A percentile compares a stretch with the other conserved stretches of the same genome.
Conservation (phyloP, 2,329 filamentous ascomycete species). For the Sarocladiaceae sp. region DNA sequence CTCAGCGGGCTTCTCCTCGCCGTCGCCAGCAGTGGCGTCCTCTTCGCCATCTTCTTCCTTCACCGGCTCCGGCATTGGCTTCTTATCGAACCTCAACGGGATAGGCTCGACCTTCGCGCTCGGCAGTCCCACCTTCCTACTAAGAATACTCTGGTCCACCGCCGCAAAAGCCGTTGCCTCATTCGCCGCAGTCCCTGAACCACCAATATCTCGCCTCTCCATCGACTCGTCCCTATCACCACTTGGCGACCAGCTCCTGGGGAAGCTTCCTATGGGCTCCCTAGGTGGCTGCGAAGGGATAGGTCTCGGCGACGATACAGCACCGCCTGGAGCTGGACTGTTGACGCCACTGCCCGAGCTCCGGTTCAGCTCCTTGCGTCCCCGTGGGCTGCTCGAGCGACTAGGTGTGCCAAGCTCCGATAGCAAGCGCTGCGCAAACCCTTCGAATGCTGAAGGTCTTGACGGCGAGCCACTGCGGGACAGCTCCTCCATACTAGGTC, state of each 20-base stretch:
- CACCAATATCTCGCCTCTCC: conserved; percentile 24
- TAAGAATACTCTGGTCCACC: conserved; percentile 58
- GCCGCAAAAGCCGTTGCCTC: conserved; percentile 60
- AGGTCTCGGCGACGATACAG: conserved; percentile 4
- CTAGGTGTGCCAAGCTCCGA: conserved; percentile 54
- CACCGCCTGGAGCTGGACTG: conserved; percentile 8
- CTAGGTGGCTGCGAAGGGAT: background rate
- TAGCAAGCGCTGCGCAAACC: conserved; percentile 58
- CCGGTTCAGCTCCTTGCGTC: conserved; percentile 40
- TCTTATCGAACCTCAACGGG: conserved; percentile 40
- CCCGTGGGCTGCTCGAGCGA: conserved; percentile 45
- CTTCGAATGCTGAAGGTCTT: conserved; percentile 52
- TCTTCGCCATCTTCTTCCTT: conserved; percentile 19
- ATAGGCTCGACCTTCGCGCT: conserved; percentile 40
- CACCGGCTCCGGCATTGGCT: conserved; percentile 17
- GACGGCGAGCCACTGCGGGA: conserved; percentile 47
- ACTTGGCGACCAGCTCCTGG: conserved; percentile 38
- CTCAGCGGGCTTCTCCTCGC: conserved; percentile 14
- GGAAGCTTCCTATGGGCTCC: conserved; percentile 19
- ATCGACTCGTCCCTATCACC: conserved; percentile 24
- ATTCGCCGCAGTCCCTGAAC: conserved; percentile 29
- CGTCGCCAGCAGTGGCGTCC: conserved; percentile 17
- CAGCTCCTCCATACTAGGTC: conserved; percentile 37
- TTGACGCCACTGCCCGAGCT: conserved; percentile 21
- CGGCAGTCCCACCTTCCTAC: conserved; percentile 49